Conservation (phyloP, 306 rosid genomes). For the Vigna reflexopilosa region DNA sequence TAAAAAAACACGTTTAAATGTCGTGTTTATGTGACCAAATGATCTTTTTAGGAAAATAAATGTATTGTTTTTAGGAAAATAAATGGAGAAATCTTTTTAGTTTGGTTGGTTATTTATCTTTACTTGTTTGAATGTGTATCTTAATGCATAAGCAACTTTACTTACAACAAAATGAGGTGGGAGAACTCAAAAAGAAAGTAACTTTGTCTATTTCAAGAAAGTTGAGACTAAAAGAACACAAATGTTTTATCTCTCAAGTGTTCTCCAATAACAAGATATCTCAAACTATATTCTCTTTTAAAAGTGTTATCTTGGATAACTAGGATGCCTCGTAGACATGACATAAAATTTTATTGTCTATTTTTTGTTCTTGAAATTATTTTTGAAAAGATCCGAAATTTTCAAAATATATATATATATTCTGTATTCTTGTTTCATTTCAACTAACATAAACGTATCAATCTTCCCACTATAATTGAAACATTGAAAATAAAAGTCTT, state of each 20-base stretch:
- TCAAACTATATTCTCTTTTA: not conserved
- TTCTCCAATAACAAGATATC: not conserved
- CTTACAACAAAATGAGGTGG: constrained; percentile 15
- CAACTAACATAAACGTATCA: not conserved
- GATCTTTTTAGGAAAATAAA: no score
- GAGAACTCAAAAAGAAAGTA: constrained; percentile 1
- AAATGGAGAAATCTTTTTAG: not conserved
- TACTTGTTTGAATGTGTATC: not conserved
- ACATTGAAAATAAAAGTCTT: not conserved
- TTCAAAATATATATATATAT: not conserved
- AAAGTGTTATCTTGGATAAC: not conserved
- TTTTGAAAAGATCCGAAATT: not conserved
- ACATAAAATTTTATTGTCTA: not conserved
- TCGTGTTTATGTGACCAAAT: no score
- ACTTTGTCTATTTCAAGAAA: constrained; percentile 15
- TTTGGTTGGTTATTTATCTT: not conserved
- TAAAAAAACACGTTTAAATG: no score
- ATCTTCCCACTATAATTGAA: constrained; percentile 24
- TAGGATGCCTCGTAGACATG: not conserved
- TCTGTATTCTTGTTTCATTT: not conserved
- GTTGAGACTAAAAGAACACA: not conserved
- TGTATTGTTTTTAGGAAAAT: not conserved
- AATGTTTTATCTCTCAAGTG: not conserved
- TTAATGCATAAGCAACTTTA: constrained; percentile 22
- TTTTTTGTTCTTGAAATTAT: not conserved